Conservation (phyloP, 2,329 filamentous ascomycete genomes). For the Bipolaris oryzae region DNA sequence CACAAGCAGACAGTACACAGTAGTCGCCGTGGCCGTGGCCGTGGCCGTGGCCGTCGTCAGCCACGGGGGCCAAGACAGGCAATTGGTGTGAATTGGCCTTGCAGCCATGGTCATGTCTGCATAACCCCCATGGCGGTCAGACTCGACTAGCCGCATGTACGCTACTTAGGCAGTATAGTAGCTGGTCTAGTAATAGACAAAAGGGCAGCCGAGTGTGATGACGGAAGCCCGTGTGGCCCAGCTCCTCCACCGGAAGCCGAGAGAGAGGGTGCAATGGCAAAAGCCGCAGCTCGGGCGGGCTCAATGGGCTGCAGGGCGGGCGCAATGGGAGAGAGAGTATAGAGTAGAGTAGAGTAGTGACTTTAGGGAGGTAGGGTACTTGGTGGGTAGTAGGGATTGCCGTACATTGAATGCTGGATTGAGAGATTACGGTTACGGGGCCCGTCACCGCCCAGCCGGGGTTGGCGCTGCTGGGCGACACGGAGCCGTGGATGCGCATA, state of each 20-base stretch:
- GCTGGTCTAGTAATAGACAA: too few relatives aligned
- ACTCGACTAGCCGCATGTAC: conserved; percentile 19
- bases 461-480: conserved; percentile 8
- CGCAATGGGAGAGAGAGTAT: conserved; percentile 13
- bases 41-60: not conserved
- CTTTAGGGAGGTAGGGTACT: too few relatives aligned
- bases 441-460: conserved; percentile 23
- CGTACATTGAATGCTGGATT: not conserved
- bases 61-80: conserved; percentile 17
- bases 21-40: too few relatives aligned
- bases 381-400: too few relatives aligned
- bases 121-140: conserved; percentile 31
- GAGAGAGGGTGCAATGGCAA: conserved; percentile 30
- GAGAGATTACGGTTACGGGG: not conserved
- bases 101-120: conserved; percentile 25
- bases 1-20: too few relatives aligned
- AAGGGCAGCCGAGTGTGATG: too few relatives aligned
- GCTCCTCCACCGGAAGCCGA: conserved; percentile 12
- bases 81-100: conserved; percentile 28
- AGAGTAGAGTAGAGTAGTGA: too few relatives aligned
- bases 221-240: too few relatives aligned
- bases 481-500: conserved; percentile 14
- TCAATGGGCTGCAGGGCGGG: conserved; percentile 15
- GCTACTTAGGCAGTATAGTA: too few relatives aligned
- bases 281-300: conserved; percentile 15